Percentiles rank a stretch among this genome's conserved stretches.
Conservation (phyloP, 148 eudicot genomes). For the Mesembryanthemum crystallinum region DNA sequence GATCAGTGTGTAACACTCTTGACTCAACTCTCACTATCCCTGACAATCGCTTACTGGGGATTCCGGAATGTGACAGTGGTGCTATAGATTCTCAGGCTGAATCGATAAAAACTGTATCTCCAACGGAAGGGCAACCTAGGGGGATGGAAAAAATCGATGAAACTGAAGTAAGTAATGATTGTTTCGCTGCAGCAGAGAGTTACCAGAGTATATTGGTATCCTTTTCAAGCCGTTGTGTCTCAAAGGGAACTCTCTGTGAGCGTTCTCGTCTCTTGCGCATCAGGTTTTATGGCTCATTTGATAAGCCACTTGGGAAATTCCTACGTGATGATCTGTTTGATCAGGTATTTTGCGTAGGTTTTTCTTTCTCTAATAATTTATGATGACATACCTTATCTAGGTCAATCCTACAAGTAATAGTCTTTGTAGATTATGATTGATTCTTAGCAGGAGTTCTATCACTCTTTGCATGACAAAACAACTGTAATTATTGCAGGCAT, state of each 20-base stretch:
- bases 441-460: background rate
- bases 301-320: slow-evolving; percentile 91
- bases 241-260: slow-evolving; percentile 87
- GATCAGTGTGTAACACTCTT: slow-evolving; percentile 26
- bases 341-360: slow-evolving; percentile 47
- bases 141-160: slow-evolving; percentile 36
- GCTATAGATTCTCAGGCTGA: slow-evolving; percentile 30
- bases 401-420: background rate
- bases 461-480: background rate
- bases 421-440: background rate
- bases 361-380: slow-evolving; percentile 4
- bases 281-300: slow-evolving; percentile 84
- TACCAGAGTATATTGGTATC: slow-evolving; percentile 88
- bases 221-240: slow-evolving; percentile 82
- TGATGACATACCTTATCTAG: background rate
- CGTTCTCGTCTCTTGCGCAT: slow-evolving; percentile 86
- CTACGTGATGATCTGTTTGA: slow-evolving; percentile 83
- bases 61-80: slow-evolving; percentile 17
- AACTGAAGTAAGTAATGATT: slow-evolving; percentile 46
- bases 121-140: slow-evolving; percentile 33
- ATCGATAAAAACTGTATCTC: slow-evolving; percentile 19
- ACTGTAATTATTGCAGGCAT: slow-evolving; percentile 41
- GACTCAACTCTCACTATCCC: slow-evolving; percentile 18
- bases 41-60: slow-evolving; percentile 20
- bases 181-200: slow-evolving; percentile 53